These are phyloP conservation scores for Dendrobium nobile DNA, from an alignment of 106 monocot genomes.

Conservation along the genomic window DNA sequence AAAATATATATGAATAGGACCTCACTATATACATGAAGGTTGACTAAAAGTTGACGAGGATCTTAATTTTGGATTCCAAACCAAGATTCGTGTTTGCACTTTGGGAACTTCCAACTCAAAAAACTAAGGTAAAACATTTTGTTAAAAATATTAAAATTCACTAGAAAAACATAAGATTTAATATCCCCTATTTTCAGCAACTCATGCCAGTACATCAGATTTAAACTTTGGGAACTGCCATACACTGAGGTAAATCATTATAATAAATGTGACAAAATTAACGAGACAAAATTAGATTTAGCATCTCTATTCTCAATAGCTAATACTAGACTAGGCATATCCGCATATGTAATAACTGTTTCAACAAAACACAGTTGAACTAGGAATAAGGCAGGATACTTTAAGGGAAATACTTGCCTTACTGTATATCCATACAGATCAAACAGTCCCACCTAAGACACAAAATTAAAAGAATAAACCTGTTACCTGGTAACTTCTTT, in stretches of 20 bases:
- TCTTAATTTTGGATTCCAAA: too few relatives aligned
- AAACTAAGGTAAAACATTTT: not conserved
- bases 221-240: too few relatives aligned
- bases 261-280: not conserved
- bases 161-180: too few relatives aligned
- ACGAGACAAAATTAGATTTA: not conserved
- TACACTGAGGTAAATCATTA: too few relatives aligned
- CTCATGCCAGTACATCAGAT: too few relatives aligned
- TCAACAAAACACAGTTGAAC: not conserved
- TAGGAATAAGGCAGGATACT: not conserved
- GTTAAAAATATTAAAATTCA: too few relatives aligned
- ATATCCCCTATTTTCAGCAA: too few relatives aligned
- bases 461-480: not conserved
- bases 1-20: too few relatives aligned
- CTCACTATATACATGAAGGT: too few relatives aligned
- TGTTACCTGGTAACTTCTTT: conserved; percentile 70
- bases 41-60: too few relatives aligned
- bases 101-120: not conserved
- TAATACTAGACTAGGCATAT: not conserved
- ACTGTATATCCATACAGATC: not conserved
- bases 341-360: not conserved
- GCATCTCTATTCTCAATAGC: not conserved
- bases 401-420: not conserved
- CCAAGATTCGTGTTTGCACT: not conserved
- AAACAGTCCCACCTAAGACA: not conserved